A percentile compares a stretch with the other conserved stretches of the same genome.
Evolutionary conservation across 2,329 filamentous ascomycete genomes (phyloP).

Genomic region (Cyanodermella asteris): DNA sequence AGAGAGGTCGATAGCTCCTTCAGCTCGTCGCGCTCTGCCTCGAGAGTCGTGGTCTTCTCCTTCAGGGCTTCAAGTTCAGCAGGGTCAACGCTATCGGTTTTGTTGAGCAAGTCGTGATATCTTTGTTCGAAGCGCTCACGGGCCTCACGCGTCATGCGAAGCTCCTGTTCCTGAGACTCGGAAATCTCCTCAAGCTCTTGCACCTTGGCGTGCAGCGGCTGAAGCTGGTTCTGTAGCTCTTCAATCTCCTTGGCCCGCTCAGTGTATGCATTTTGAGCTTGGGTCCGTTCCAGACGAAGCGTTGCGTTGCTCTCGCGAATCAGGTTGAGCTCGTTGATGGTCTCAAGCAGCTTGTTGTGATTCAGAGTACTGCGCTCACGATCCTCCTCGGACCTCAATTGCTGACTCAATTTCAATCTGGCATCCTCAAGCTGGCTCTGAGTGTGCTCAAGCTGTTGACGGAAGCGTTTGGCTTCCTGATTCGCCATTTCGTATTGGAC

Average conservation of each 20-base stretch:
- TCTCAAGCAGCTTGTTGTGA: slow-evolving; percentile 81
- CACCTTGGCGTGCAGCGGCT: slow-evolving; percentile 62
- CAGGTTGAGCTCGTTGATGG: slow-evolving; percentile 83
- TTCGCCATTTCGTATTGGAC: slow-evolving; percentile 83
- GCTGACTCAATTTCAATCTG: slow-evolving; percentile 72
- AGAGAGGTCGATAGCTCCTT: slow-evolving; percentile 27
- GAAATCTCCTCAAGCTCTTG: slow-evolving; percentile 64
- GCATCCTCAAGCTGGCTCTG: slow-evolving; percentile 77
- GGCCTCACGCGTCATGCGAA: slow-evolving; percentile 74
- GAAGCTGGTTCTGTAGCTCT: slow-evolving; percentile 50
- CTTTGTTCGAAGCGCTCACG: slow-evolving; percentile 90
- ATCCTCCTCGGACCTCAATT: slow-evolving; percentile 56
- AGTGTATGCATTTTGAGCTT: slow-evolving; percentile 52
- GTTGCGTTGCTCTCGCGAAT: slow-evolving; percentile 90
- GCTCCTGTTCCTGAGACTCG: slow-evolving; percentile 64
- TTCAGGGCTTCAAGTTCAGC: slow-evolving; percentile 81
- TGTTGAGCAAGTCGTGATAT: slow-evolving; percentile 83
- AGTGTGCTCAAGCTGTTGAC: slow-evolving; percentile 73
- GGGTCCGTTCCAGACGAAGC: slow-evolving; percentile 64
- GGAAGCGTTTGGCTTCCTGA: slow-evolving; percentile 69
- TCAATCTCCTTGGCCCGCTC: slow-evolving; percentile 57
- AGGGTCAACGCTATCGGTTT: slow-evolving; percentile 87
- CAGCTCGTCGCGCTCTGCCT: slow-evolving; percentile 47
- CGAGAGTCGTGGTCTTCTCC: slow-evolving; percentile 44
- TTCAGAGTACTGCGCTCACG: slow-evolving; percentile 50